These are phyloP conservation scores for Colletotrichum godetiae DNA, from an alignment of 2,329 filamentous ascomycete species.

Conservation along the genomic window DNA sequence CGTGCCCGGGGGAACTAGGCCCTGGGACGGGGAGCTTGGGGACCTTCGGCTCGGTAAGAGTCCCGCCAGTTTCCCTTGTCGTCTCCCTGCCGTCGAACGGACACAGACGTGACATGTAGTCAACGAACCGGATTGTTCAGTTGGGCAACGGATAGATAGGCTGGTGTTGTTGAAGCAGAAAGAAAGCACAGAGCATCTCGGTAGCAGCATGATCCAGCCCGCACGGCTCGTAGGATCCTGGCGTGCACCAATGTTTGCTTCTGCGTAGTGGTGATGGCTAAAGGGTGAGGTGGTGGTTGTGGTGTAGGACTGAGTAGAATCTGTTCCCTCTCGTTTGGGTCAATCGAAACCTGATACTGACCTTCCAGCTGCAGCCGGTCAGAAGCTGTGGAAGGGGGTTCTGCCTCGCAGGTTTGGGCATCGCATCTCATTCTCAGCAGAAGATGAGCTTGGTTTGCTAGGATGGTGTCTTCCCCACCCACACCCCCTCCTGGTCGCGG, in stretches of 20 bases:
- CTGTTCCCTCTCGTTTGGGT: background rate
- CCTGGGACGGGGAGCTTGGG: constrained; percentile 5
- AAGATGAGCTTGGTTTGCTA: background rate
- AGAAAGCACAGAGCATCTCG: background rate
- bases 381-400: background rate
- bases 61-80: constrained; percentile 12
- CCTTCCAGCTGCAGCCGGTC: background rate
- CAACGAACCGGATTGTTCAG: background rate
- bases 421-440: background rate
- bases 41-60: background rate
- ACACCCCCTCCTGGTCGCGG: background rate
- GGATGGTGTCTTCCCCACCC: background rate
- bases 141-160: background rate
- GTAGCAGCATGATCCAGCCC: background rate
- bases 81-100: background rate
- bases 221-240: background rate
- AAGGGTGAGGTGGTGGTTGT: background rate
- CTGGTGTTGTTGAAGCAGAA: background rate
- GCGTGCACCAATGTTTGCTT: background rate
- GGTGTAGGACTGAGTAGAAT: background rate
- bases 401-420: background rate
- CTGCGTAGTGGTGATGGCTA: background rate
- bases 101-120: background rate
- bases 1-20: background rate
- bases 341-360: constrained; percentile 1